Evolutionary conservation across 805 yeast genomes (phyloP).

Genomic region (Metschnikowia colocasiae): DNA sequence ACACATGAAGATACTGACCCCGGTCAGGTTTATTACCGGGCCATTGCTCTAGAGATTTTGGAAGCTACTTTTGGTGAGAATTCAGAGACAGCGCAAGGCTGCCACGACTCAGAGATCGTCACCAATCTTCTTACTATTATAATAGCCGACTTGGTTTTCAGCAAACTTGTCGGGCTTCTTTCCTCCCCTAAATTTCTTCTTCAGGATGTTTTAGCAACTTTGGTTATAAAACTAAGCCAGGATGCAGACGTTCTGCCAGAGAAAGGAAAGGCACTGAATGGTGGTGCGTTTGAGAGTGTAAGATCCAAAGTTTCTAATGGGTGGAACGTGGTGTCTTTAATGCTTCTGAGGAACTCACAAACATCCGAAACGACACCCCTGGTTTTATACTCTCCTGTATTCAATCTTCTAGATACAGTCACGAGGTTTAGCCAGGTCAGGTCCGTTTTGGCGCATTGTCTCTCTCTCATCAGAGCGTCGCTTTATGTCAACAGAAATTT

Average conservation of each 20-base stretch:
- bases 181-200: conserved; percentile 13
- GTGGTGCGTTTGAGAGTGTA: background rate
- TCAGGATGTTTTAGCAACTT: background rate
- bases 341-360: background rate
- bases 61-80: conserved; percentile 4
- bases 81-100: conserved; percentile 5
- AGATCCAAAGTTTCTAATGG: background rate
- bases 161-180: conserved; percentile 8
- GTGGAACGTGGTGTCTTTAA: background rate
- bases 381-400: conserved; percentile 16
- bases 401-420: conserved; percentile 19
- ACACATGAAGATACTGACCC: background rate
- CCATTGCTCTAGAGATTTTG: conserved; percentile 10
- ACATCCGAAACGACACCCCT: background rate
- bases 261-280: background rate
- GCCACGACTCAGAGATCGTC: conserved; percentile 11
- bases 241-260: background rate
- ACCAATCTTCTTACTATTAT: conserved; percentile 12
- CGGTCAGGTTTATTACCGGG: conserved; percentile 6
- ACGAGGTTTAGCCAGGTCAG: conserved; percentile 18
- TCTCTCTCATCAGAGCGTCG: conserved; percentile 7
- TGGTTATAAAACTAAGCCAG: background rate
- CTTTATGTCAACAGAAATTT: conserved; percentile 3
- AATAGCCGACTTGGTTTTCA: conserved; percentile 18
- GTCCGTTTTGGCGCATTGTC: conserved; percentile 16